Evolutionary conservation across 176 grass and related monocot species (phyloP).

Genomic region (Musa troglodytarum): DNA sequence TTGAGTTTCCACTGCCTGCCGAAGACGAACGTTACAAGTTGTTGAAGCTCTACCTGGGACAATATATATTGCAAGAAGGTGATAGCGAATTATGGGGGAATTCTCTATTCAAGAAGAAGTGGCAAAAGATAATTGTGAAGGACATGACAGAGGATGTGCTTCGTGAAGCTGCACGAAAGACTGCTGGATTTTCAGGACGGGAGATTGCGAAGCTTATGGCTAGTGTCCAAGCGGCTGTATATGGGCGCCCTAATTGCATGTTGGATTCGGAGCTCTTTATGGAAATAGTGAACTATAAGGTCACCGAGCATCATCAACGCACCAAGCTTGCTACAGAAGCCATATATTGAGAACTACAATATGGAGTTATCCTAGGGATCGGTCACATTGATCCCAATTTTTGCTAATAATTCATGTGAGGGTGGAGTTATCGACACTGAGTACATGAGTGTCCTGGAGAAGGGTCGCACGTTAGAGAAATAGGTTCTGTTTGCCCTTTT

Average conservation of each 20-base stretch:
- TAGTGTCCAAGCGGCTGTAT: constrained; percentile 79
- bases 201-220: constrained; percentile 90
- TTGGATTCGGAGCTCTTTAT: constrained; percentile 58
- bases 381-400: too few relatives aligned
- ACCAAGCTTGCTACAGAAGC: constrained; percentile 61
- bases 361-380: too few relatives aligned
- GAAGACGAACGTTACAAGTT: constrained; percentile 69
- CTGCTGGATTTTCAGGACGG: constrained; percentile 78
- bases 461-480: too few relatives aligned
- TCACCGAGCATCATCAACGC: constrained; percentile 72
- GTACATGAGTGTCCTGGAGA: too few relatives aligned
- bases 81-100: constrained; percentile 27
- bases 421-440: too few relatives aligned
- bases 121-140: constrained; percentile 53
- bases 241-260: constrained; percentile 53
- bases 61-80: constrained; percentile 54
- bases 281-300: constrained; percentile 77
- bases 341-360: constrained; percentile 17
- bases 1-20: constrained; percentile 76
- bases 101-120: constrained; percentile 53
- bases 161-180: constrained; percentile 46
- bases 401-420: too few relatives aligned
- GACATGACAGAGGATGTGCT: constrained; percentile 58
- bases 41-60: constrained; percentile 75
- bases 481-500: too few relatives aligned